Base-by-base conservation (phyloP, 306 rosid genomes). In the Citrullus mucosospermus region DNA sequence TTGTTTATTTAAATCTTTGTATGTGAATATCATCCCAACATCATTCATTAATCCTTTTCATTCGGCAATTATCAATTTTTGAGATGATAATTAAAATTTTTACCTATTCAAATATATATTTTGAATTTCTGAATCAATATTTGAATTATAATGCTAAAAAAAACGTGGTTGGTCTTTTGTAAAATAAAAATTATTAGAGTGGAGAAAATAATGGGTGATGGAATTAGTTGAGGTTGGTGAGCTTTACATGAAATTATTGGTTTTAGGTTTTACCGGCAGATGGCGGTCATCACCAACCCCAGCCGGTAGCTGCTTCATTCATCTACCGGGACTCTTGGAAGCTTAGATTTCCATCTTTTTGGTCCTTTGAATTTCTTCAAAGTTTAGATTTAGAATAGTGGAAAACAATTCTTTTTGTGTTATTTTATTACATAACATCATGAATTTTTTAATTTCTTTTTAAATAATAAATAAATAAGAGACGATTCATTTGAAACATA, bases 201-300 rank as follows among this genome's bases (percentile, higher is more conserved):
- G 51, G 51, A 43, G 8, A 69, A 69, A 43, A 69, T 43, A 41
- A 68, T n/a, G 74, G 18, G 75, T 68, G 75, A 43, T 10, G 30
- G 54, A 41, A 43, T 39, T 68, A 9, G 75, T 68, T 68, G 75
- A 15, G 75, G 75, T 69, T n/a, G 76, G 76, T 69, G 73, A 39
- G 28, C 1, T 34, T 62, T 62, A 13, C 28, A 25, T 36, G n/a
- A 38, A 66, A 36, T 38, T 3, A 10, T 18, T n/a, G 74, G 3
- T 9, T 69, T 69, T 69, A 69, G 76, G 57, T 71, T 46, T 46
- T 22, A 71, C 76, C 41, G 76, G 20, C 58, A 28, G 39, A 7
- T 28, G 76, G 13, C 76, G 76, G 76, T 71, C 58, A 22, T 13
- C 54, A 71, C 76, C 76, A 71, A 71, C 56, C 76, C 41, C 58